Evolutionary conservation across 2,329 filamentous ascomycete species (phyloP), one percentile per base, ranked within the genome.

Genomic region (Penicillium paneum): DNA sequence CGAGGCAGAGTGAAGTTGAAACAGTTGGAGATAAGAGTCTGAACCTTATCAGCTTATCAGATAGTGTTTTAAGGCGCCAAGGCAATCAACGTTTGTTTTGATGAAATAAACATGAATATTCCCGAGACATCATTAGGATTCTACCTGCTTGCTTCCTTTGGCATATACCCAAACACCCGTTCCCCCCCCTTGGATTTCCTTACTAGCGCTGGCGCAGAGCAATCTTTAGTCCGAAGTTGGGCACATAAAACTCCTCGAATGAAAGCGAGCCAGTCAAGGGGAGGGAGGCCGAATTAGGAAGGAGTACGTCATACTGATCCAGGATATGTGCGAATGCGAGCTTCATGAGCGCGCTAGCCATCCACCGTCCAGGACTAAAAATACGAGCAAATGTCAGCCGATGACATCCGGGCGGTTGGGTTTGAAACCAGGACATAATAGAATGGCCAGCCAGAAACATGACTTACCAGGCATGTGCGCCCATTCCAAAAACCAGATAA

Each of bases 181-280:
- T 29, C 8, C 12, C 15, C 19, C 34, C 5, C 10, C n/a, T n/a
- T n/a, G n/a, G 12, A 28, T 19, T 24, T 31, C 21, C 58, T 60
- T 10, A 76, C 53, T 8, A 63, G 70, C 26, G 76, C 56, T 51
- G 76, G 71, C n/a, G 52, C 41, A 57, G 69, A 31, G 13, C 70
- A 63, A 36, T 46, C 38, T 56, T 54, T 3, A 79, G 26, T 5
- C 54, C 53, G 11, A 64, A 62, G 41, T 64, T 60, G 13, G 62
- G 62, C 24, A 64, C 62, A 46, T 59, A 61, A 36, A 64, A 63
- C 47, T 64, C 62, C 57, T 63, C 61, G 21, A 64, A 61, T 8
- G 62, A 64, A 50, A 64, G 52, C n/a, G 59, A 59, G 3, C 59
- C 57, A 10, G 53, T 57, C 41, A 64, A 40, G 4, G 54, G 35